Conservation (phyloP, 2,329 filamentous ascomycete genomes). For the Cladosporium colombiae region DNA sequence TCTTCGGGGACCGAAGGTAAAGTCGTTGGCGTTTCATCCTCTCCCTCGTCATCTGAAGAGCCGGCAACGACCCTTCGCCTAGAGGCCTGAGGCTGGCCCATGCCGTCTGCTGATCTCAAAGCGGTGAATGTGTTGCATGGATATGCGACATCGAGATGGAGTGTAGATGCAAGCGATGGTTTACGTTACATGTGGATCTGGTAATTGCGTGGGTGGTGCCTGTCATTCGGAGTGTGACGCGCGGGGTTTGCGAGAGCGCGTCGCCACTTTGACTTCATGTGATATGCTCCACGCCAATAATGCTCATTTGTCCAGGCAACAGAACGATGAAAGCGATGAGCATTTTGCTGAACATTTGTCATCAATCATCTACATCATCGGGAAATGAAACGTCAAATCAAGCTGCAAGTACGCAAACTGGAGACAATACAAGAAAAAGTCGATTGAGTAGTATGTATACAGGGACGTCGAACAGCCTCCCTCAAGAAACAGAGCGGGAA, state of each 20-base stretch:
- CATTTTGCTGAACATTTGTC: not conserved
- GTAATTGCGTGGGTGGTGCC: not conserved
- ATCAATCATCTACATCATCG: not conserved
- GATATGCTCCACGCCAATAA: not conserved
- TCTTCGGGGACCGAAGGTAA: conserved; percentile 15
- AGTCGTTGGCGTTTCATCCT: not conserved
- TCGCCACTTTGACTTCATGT: not conserved
- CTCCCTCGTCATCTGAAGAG: conserved; percentile 31
- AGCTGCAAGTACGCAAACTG: not conserved
- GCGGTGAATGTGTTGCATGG: not conserved
- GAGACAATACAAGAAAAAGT: not conserved
- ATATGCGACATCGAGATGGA: not conserved
- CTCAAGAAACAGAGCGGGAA: not conserved
- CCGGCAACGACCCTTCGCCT: conserved; percentile 31
- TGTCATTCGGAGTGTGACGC: not conserved
- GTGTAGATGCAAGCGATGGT: not conserved
- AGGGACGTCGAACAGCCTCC: not conserved
- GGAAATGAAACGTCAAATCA: not conserved
- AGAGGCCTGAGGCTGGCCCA: conserved; percentile 35
- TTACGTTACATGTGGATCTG: not conserved
- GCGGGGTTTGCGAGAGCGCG: conserved; percentile 1
- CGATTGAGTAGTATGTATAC: conserved; percentile 14
- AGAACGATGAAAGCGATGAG: not conserved
- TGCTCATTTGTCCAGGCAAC: not conserved
- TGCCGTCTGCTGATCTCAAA: conserved; percentile 25